Evolutionary conservation across 108 stramenopile species (phyloP).

Genomic region (Chaetoceros muelleri): DNA sequence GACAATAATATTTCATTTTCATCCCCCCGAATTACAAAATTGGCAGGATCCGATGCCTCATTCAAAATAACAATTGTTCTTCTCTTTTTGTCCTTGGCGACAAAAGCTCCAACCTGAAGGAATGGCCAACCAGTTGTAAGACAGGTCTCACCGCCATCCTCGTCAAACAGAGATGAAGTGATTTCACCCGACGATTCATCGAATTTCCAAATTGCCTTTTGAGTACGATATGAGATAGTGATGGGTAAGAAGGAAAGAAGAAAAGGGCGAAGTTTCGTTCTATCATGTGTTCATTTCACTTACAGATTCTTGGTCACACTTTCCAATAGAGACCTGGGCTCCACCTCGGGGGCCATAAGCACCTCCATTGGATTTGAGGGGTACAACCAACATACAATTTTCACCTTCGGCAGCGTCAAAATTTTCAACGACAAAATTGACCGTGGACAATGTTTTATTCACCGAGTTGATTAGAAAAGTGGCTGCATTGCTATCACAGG

Average conservation of each 20-base stretch:
- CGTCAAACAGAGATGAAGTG: constrained; percentile 27
- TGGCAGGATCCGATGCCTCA: constrained; percentile 59
- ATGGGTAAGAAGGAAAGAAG: background rate
- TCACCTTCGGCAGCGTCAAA: constrained; percentile 9
- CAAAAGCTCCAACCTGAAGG: constrained; percentile 74
- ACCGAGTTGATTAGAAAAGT: constrained; percentile 30
- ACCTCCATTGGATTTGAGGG: constrained; percentile 53
- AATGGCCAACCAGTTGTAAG: constrained; percentile 89
- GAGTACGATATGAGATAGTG: background rate
- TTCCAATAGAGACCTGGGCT: constrained; percentile 48
- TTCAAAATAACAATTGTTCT: constrained; percentile 54
- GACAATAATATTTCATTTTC: constrained; percentile 35
- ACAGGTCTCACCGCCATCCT: constrained; percentile 48
- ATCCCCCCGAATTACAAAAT: constrained; percentile 56
- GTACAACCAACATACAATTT: constrained; percentile 35
- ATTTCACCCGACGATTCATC: constrained; percentile 43
- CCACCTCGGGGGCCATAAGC: constrained; percentile 69
- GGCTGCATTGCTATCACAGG: constrained; percentile 35
- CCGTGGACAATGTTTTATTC: constrained; percentile 2
- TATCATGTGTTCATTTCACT: background rate
- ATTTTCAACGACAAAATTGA: constrained; percentile 15
- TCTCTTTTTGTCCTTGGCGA: constrained; percentile 26
- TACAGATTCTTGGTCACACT: constrained; percentile 32
- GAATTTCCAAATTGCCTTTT: constrained; percentile 39
- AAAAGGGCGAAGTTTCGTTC: too few species aligned